Base-by-base conservation (phyloP, 805 yeast species). In the Naumovozyma castellii region DNA sequence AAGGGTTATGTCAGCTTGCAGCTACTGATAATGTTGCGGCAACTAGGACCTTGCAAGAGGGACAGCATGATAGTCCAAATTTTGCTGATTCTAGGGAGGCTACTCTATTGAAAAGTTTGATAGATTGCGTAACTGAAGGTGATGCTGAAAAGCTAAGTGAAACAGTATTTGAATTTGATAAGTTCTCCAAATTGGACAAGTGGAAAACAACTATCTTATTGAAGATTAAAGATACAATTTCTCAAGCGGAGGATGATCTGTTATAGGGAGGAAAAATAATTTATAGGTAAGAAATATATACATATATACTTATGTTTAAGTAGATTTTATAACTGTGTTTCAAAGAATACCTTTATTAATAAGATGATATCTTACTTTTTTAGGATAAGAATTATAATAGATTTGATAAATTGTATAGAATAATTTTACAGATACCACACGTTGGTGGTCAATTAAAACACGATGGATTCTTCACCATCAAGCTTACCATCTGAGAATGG, bases 1-100 rank as follows among this genome's bases (percentile, higher is more conserved):
- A 84, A 39, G 78, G 84, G 19, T 68, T 92, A 41, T 85, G 96
- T 58, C 75, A 81, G 38, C 68, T 92, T 48, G 94, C 97, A 27
- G 76, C 77, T 42, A 86, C 77, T 48, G 98, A 92, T 61, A 68
- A 75, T 30, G 88, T 94, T 28, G 94, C 94, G 37, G 95, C 95
- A 0, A 72, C 75, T 39, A 80, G 83, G 53, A 73, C 85, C 29
- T 60, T 84, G 38, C 76, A 75, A 22, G 73, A 75, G 43, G 83
- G 78, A 43, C 56, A 68, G 10, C 74, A 70, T 29, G 78, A 88
- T 69, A 97, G 88, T 53, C 77, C 86, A 6, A 66, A 78, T 34
- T 90, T 88, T 59, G 75, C 71, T 33, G 61, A 63, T 27, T 79
- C 90, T 0, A 73, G 94, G 50, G 97, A 92, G 59, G 79, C 68